These are phyloP conservation scores for Ilex aquifolium DNA, from an alignment of 257 asterid genomes.

Conservation along the genomic window DNA sequence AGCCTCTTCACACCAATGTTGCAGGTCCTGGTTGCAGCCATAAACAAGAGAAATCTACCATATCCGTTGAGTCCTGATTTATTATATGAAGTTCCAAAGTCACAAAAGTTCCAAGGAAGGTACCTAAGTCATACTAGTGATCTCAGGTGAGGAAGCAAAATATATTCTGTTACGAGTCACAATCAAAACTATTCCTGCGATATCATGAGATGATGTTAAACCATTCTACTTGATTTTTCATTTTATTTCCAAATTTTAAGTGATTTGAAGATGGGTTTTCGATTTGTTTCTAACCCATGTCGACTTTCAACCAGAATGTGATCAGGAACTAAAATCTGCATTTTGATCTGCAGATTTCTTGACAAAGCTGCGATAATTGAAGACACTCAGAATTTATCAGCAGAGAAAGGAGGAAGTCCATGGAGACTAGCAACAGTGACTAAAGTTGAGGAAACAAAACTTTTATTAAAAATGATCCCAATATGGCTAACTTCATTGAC, in stretches of 20 bases:
- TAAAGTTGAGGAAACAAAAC: background rate
- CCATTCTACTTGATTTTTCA: no score
- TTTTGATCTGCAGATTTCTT: background rate
- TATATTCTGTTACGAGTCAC: no score
- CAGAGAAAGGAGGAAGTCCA: background rate
- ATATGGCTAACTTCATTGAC: background rate
- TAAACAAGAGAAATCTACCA: background rate
- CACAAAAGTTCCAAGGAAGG: background rate
- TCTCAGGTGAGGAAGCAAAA: background rate
- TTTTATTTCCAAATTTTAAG: no score
- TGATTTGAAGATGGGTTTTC: no score
- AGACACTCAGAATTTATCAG: background rate
- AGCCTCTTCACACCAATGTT: background rate
- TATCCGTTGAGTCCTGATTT: background rate
- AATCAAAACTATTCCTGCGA: no score
- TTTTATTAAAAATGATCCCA: background rate
- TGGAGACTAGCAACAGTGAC: slow-evolving; percentile 3
- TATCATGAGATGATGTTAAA: no score
- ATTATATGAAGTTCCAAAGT: background rate
- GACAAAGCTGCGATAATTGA: slow-evolving; percentile 4
- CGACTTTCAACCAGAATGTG: no score
- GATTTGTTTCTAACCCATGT: no score
- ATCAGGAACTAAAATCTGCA: background rate
- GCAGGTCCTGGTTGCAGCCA: slow-evolving; percentile 5
- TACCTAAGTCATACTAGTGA: background rate